Base-by-base conservation (phyloP, 179 eudicot species). In the Vitellaria paradoxa region DNA sequence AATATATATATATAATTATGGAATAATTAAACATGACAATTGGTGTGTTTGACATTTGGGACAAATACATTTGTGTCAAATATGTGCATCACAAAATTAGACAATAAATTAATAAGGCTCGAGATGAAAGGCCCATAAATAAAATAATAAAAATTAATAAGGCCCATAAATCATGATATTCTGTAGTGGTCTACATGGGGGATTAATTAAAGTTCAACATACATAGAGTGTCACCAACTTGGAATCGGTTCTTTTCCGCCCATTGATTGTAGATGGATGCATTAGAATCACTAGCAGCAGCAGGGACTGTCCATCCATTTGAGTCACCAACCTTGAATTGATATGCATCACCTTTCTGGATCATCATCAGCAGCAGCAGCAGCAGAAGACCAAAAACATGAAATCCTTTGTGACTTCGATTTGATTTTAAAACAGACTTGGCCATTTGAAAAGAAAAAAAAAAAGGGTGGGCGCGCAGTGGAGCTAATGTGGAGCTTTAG, bases 291-390 rank as follows among this genome's bases (percentile, higher is more conserved):
- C n/a, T n/a, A n/a, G n/a, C n/a, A n/a, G n/a, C n/a, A 72, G 83
- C 53, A 13, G 99, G 96, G 77, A 81, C 87, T 37, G 80, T 65
- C 99, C 99, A 96, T 11, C 89, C 93, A 45, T 78, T 72, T 7
- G 89, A 70, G 50, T 94, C 98, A 69, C 99, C 99, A 52, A 96
- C 96, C 78, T 75, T 79, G 86, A 90, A 93, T 68, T 91, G 82
- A 52, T 75, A 80, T 18, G 89, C 90, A 73, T 72, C 60, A 72
- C 87, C 77, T 62, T 82, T 85, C 70, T 86, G 92, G 55, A 85
- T 59, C 69, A 89, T 37, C 73, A 85, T 64, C 68, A 90, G 20
- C 76, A 91, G 1, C 47, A 88, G 68, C 42, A 85, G 72, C 63
- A 85, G 67, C 26, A 91, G 37, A 8, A 92, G 18, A 65, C 94